Evolutionary conservation across 1,284 basidiomycete genomes (phyloP).

Genomic region (Melampsora americana): DNA sequence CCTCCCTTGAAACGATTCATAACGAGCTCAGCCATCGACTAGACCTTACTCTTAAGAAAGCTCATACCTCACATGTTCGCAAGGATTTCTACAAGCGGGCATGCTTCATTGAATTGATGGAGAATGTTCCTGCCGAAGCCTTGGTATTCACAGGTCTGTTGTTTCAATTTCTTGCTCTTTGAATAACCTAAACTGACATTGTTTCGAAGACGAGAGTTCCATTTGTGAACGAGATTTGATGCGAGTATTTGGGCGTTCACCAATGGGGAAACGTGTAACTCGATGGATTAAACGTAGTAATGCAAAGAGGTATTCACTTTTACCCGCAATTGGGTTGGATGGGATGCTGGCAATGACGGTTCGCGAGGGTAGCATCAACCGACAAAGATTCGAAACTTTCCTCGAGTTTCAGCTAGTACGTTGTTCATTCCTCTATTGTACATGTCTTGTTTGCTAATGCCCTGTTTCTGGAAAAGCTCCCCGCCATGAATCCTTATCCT

Average conservation of each 20-base stretch:
- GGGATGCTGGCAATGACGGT: constrained; percentile 6
- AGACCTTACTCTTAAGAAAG: constrained; percentile 12
- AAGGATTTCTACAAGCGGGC: neutral
- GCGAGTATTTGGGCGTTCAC: neutral
- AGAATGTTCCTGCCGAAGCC: neutral
- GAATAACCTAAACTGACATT: no score
- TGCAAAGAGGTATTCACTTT: neutral
- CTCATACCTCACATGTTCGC: neutral
- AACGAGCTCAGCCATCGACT: neutral
- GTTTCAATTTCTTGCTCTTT: no score
- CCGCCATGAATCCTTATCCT: constrained; percentile 18
- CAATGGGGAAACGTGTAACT: neutral
- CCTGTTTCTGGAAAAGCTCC: constrained; percentile 7
- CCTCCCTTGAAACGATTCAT: neutral
- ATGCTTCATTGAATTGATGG: constrained; percentile 1
- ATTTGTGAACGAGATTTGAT: constrained; percentile 8
- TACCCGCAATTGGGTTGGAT: constrained; percentile 1
- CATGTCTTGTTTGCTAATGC: neutral
- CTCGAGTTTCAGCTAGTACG: constrained; percentile 12
- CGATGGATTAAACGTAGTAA: neutral
- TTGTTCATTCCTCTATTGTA: no score
- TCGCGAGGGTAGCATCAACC: neutral
- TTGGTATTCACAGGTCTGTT: constrained; percentile 6
- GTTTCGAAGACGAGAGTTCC: neutral
- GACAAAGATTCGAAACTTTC: constrained; percentile 1